Evolutionary conservation across 148 eudicot genomes (phyloP).

Genomic region (Fallopia convolvulus): DNA sequence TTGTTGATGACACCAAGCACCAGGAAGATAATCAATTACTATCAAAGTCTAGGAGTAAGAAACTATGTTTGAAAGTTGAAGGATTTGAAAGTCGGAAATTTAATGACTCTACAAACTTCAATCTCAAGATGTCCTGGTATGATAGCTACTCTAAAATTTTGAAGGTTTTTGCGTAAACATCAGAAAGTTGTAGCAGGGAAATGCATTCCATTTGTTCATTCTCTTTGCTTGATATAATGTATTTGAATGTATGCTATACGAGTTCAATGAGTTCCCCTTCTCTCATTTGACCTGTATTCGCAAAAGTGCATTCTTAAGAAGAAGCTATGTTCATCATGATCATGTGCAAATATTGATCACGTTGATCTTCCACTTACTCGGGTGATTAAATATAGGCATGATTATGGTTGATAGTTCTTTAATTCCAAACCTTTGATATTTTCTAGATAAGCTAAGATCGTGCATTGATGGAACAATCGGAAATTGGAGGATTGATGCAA

Average conservation of each 20-base stretch:
- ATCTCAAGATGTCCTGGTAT: background rate
- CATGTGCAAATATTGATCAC: background rate
- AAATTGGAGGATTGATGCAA: conserved; percentile 16
- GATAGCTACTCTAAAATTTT: background rate
- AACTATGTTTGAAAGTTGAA: background rate
- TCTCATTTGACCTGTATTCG: background rate
- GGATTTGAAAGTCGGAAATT: background rate
- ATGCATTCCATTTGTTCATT: background rate
- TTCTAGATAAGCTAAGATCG: background rate
- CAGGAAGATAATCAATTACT: background rate
- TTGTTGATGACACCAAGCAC: background rate
- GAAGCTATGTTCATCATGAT: background rate
- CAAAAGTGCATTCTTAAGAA: background rate
- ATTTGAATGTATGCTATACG: background rate
- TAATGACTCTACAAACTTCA: background rate
- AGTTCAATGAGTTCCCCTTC: background rate
- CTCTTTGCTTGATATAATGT: background rate
- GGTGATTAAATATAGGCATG: background rate
- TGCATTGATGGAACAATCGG: conserved; percentile 1
- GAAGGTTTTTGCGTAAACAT: background rate
- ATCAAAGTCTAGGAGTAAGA: background rate
- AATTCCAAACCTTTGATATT: background rate
- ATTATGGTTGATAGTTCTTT: background rate
- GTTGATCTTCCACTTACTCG: background rate
- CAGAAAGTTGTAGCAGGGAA: background rate